These are phyloP conservation scores for Coix lacrymajobi DNA, from an alignment of 176 grass and related monocot genomes.

Conservation along the genomic window DNA sequence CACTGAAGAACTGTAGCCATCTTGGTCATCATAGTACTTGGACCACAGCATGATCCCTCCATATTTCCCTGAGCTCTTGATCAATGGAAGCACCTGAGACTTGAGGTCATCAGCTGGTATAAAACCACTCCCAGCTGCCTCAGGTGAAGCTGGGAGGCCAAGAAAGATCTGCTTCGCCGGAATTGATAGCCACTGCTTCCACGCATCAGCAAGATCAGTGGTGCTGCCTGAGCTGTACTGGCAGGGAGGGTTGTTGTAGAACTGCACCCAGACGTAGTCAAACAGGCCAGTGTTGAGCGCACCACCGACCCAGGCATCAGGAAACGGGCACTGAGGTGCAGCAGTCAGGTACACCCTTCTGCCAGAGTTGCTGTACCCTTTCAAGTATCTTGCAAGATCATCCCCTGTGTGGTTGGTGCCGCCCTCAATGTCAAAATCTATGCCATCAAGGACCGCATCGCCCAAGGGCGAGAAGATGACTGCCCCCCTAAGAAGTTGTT, in stretches of 20 bases:
- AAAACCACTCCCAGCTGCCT: not conserved
- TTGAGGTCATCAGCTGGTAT: not conserved
- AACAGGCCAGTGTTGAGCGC: not conserved
- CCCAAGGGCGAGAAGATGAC: conserved; percentile 28
- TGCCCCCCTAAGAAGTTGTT: conserved; percentile 29
- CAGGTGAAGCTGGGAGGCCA: not conserved
- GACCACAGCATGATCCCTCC: not conserved
- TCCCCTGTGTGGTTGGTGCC: conserved; percentile 49
- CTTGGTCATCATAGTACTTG: not conserved
- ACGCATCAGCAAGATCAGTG: not conserved
- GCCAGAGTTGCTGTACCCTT: conserved; percentile 16
- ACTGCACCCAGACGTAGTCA: not conserved
- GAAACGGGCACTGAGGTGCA: not conserved
- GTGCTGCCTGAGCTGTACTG: not conserved
- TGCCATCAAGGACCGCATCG: not conserved
- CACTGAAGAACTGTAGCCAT: not conserved
- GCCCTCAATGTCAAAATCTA: conserved; percentile 53
- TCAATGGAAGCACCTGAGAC: not conserved
- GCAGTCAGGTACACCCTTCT: not conserved
- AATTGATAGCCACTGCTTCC: not conserved
- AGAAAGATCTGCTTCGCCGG: not conserved
- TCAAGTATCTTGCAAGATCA: conserved; percentile 49
- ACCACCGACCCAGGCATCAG: not conserved
- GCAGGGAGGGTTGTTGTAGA: not conserved
- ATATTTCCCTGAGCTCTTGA: not conserved